A percentile compares a stretch with the other conserved stretches of the same genome.
Evolutionary conservation across 345 rosid genomes (phyloP).

Genomic region (Eucalyptus regnans): DNA sequence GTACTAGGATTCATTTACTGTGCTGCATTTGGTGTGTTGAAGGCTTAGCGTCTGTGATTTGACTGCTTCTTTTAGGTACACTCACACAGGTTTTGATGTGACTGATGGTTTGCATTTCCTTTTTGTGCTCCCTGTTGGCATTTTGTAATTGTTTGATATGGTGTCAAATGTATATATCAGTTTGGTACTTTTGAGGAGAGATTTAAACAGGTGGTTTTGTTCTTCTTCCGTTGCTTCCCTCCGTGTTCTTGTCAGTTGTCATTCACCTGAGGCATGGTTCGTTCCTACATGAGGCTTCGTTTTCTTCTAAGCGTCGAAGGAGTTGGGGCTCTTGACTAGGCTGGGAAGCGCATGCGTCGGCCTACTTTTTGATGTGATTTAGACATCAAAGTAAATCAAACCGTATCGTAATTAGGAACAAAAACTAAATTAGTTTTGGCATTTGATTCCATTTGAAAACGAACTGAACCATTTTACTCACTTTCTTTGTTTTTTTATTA

Average conservation of each 20-base stretch:
- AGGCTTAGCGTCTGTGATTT: background rate
- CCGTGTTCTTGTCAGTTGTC: background rate
- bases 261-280: background rate
- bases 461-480: background rate
- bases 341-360: background rate
- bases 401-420: background rate
- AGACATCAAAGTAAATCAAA: background rate
- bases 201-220: background rate
- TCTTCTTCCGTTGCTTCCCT: background rate
- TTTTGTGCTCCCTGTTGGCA: background rate
- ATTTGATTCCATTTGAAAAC: background rate
- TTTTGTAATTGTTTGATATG: background rate
- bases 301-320: background rate
- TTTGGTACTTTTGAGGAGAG: background rate
- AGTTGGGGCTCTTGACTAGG: background rate
- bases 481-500: background rate
- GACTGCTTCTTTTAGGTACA: background rate
- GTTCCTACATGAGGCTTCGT: background rate
- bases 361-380: background rate
- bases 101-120: background rate
- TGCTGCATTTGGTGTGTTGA: background rate
- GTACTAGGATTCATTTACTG: background rate
- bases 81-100: background rate
- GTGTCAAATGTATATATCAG: background rate
- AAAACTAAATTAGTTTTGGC: background rate